Evolutionary conservation across 176 grass and related monocot species (phyloP).

Genomic region (Triticum aestivum): IWGSC_CS_RefSeq_v2.1 NC_057814.1:99394201-99394700

Average conservation of each 20-base stretch:
- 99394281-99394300: not conserved
- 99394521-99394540: not conserved
- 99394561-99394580: not conserved
- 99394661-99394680: not conserved
- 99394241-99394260: not conserved
- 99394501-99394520: not conserved
- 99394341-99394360: not conserved
- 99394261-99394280: too few species aligned
- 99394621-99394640: not conserved
- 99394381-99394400: not conserved
- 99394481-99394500: not conserved
- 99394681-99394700: not conserved
- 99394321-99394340: not conserved
- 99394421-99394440: too few species aligned
- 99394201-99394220: not conserved
- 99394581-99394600: not conserved
- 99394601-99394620: not conserved
- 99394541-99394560: not conserved
- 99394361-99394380: not conserved
- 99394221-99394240: not conserved
- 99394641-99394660: not conserved
- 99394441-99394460: not conserved
- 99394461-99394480: too few species aligned
- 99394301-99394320: not conserved
- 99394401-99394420: not conserved